Percentiles rank a stretch among this genome's conserved stretches.
These are phyloP conservation scores for Gracilaria gracilis DNA, from an alignment of 23 red algal genomes.

Conservation along the genomic window DNA sequence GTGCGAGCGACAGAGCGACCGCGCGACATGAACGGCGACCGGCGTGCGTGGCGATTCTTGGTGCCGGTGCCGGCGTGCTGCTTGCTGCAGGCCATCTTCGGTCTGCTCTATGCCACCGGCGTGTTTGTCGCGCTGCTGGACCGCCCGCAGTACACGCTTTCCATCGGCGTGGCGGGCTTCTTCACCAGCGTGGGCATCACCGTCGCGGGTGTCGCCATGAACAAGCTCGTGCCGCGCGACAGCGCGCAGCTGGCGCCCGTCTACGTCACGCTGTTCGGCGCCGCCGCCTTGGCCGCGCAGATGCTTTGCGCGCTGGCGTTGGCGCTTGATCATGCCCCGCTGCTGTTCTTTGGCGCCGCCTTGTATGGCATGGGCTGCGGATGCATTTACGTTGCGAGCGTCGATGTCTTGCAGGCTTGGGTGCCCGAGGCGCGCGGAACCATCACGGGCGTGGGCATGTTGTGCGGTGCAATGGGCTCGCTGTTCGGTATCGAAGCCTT, in stretches of 20 bases:
- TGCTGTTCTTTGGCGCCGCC: conserved; percentile 12
- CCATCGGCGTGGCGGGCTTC: conserved; percentile 47
- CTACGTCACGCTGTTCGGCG: conserved; percentile 1
- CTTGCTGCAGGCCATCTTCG: conserved; percentile 49
- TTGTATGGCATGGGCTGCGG: conserved; percentile 29
- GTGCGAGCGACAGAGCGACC: no score
- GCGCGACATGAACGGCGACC: no score
- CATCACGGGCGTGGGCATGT: conserved; percentile 45
- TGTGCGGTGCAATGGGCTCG: conserved; percentile 40
- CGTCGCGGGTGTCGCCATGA: conserved; percentile 31
- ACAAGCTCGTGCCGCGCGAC: conserved; percentile 3
- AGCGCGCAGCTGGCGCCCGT: not conserved
- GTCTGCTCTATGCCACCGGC: conserved; percentile 43
- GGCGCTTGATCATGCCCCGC: not conserved
- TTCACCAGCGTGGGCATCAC: conserved; percentile 43
- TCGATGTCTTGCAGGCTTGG: conserved; percentile 62
- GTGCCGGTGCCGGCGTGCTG: conserved; percentile 5
- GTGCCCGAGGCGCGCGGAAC: conserved; percentile 30
- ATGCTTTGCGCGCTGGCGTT: not conserved
- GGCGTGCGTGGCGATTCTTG: not conserved
- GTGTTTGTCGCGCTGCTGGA: conserved; percentile 38
- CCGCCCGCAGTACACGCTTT: conserved; percentile 28
- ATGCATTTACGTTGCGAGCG: conserved; percentile 41
- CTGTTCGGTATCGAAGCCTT: conserved; percentile 34
- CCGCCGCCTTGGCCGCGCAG: conserved; percentile 24